Conservation (phyloP, 495 filamentous ascomycete species). For the Talaromyces wortmannii region DNA sequence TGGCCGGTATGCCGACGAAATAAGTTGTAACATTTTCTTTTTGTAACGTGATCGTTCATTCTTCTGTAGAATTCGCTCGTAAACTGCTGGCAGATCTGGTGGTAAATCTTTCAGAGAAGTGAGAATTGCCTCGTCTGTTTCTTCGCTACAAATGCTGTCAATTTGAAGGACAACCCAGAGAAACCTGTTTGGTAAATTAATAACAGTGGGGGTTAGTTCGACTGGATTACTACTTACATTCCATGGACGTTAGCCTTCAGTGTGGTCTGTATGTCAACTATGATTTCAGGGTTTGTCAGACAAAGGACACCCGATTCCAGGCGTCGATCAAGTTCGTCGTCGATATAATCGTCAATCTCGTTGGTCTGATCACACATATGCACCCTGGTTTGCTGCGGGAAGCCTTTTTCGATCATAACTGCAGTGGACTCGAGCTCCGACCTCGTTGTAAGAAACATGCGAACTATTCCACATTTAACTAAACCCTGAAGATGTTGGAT, state of each 20-base stretch:
- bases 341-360: constrained; percentile 31
- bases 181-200: constrained; percentile 20
- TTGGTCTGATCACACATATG: not conserved
- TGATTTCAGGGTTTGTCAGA: constrained; percentile 26
- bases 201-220: not conserved
- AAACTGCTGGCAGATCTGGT: constrained; percentile 32
- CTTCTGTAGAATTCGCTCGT: constrained; percentile 7
- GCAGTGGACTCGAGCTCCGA: not conserved
- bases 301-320: constrained; percentile 20
- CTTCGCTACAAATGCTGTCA: constrained; percentile 24
- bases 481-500: not conserved
- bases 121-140: constrained; percentile 32
- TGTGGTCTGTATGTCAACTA: constrained; percentile 15
- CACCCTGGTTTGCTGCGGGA: not conserved
- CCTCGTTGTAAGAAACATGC: not conserved
- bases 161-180: constrained; percentile 43
- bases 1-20: constrained; percentile 24
- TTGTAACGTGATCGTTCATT: not conserved
- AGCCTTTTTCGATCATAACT: not conserved
- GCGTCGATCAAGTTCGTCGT: constrained; percentile 21
- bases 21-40: constrained; percentile 19
- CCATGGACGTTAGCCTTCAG: not conserved
- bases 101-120: constrained; percentile 29
- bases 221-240: not conserved
- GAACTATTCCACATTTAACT: not conserved